phyloP scores from a whole-genome alignment of 2,329 filamentous ascomycete species.

The Neofusicoccum parvum region DNA sequence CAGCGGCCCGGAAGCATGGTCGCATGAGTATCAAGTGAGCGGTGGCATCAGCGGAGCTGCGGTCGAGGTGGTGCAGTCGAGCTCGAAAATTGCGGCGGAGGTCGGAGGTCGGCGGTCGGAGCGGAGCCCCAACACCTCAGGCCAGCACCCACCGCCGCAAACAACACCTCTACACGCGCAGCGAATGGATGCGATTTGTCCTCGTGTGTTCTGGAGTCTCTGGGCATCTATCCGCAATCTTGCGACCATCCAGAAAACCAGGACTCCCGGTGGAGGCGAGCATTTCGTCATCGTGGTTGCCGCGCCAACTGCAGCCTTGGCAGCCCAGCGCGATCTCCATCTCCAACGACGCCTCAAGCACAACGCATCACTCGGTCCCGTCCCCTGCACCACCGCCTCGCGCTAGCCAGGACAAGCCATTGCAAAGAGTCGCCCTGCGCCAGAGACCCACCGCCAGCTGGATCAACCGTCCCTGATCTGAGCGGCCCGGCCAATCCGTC shows the following conservation, averaged over 20 bases:
- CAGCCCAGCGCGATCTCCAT: background rate
- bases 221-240: no score
- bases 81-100: background rate
- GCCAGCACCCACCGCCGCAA: background rate
- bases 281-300: background rate
- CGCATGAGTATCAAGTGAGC: slow-evolving; percentile 43
- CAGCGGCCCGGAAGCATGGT: slow-evolving; percentile 51
- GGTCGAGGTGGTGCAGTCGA: background rate
- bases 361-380: slow-evolving; percentile 16
- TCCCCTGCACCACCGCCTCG: slow-evolving; percentile 10
- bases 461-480: slow-evolving; percentile 4
- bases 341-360: slow-evolving; percentile 13
- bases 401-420: slow-evolving; percentile 13
- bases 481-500: slow-evolving; percentile 16
- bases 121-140: background rate
- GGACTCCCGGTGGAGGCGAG: background rate
- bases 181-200: background rate
- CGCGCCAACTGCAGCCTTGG: slow-evolving; percentile 20
- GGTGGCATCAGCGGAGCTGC: slow-evolving; percentile 15
- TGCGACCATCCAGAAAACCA: background rate
- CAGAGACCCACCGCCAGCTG: slow-evolving; percentile 4
- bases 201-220: no score
- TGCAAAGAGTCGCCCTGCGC: background rate
- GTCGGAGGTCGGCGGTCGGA: slow-evolving; percentile 16
- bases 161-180: background rate